Conservation (phyloP, 345 rosid genomes). For the Limnanthes douglasii region DNA sequence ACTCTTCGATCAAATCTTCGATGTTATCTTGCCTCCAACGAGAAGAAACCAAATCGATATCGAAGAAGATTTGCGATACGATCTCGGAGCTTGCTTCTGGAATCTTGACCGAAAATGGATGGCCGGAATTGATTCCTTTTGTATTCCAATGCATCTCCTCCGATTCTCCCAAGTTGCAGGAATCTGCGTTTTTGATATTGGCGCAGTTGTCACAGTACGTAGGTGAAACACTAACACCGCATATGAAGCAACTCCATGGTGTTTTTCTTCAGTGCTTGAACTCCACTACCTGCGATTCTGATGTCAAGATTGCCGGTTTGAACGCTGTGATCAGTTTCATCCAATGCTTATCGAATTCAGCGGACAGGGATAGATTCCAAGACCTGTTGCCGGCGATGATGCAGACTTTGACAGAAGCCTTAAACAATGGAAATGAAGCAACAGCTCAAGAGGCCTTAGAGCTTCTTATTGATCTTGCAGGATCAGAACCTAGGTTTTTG, state of each 20-base stretch:
- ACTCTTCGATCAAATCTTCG: slow-evolving; percentile 66
- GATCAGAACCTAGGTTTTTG: slow-evolving; percentile 83
- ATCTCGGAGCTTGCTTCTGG: slow-evolving; percentile 91
- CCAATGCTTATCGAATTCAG: slow-evolving; percentile 53
- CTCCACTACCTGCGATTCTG: slow-evolving; percentile 32
- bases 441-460: slow-evolving; percentile 96
- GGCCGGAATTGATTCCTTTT: slow-evolving; percentile 96
- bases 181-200: slow-evolving; percentile 74
- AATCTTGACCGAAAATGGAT: slow-evolving; percentile 66
- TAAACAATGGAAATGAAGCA: slow-evolving; percentile 82
- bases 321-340: slow-evolving; percentile 90
- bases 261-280: slow-evolving; percentile 68
- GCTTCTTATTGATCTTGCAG: slow-evolving; percentile 90
- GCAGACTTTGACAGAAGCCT: slow-evolving; percentile 78
- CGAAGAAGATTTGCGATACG: slow-evolving; percentile 88
- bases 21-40: slow-evolving; percentile 63
- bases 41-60: slow-evolving; percentile 59
- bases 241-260: slow-evolving; percentile 66
- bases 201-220: slow-evolving; percentile 90
- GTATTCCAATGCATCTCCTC: slow-evolving; percentile 91
- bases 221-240: slow-evolving; percentile 72
- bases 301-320: slow-evolving; percentile 87
- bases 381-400: slow-evolving; percentile 93
- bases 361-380: slow-evolving; percentile 92
- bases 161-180: slow-evolving; percentile 70